Base-by-base conservation (phyloP, 441 rosid species). In the Viola pubescens region DNA sequence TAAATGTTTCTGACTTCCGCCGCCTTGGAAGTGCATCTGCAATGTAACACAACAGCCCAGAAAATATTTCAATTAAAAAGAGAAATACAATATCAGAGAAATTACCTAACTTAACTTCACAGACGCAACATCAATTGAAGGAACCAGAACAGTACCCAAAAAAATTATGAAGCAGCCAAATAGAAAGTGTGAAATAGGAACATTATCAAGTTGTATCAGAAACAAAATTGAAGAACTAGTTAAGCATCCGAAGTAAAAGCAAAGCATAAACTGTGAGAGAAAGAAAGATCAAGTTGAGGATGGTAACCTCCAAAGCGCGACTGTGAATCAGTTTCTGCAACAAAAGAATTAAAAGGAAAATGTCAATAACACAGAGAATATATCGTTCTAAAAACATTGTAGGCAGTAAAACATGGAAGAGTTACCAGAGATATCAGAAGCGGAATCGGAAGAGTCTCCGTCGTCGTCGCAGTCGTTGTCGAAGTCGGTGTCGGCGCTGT, bases 1-100 rank as follows among this genome's bases (percentile, higher is more conserved):
- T 80, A 52, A 79, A 82, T 40, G 97, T 92, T 71, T 92, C 97
- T 3, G 98, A 89, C 52, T 86, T 87, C 40, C 92, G 76, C 64
- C 97, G 79, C 64, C 97, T 70, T 58, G 82, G 78, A 58, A 82
- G 64, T 67, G 75, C 61, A 71, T 77, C 98, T 86, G 79, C 63
- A 60, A 26, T 43, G 9, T 54, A 47, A 9, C 6, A 50, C 51
- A 71, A 13, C n/a, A 12, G 3, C 7, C 39, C 5, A 47, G 14
- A 4, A 65, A 46, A 64, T 34, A 56, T 11, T 19, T 70, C 60
- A 61, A 46, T 45, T 13, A 44, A 45, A 45, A 59, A 60, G 45
- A 54, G 16, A 39, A 57, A 62, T 5, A 9, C 9, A 37, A 4
- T n/a, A 38, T 14, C 52, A 34, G 4, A 38, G 57, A 61, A 63